Base-by-base conservation (phyloP, 805 yeast species). In the Candida ponderosae region DNA sequence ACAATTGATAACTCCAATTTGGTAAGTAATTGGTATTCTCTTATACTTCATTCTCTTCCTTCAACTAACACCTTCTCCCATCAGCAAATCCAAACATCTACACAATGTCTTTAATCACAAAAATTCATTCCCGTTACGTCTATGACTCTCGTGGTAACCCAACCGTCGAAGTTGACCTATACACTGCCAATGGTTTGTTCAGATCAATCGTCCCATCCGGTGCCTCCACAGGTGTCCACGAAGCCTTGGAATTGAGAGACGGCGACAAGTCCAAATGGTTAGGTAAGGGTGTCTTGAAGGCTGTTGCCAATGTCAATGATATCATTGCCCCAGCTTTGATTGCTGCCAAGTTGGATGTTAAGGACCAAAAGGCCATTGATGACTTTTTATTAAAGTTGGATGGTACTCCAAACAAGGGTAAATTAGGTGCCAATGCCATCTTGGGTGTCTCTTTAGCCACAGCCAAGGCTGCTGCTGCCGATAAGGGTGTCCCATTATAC, bases 81-180 rank as follows among this genome's bases (percentile, higher is more conserved):
- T n/a, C n/a, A 23, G 20, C n/a, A 26, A 34, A 34, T 26, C 39
- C 32, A 26, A 27, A 29, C 33, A 42, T 16, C 34, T 15, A 17
- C 39, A 53, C 47, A 64, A 86, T 86, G 95, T 82, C 96, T 56
- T 77, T 86, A 60, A 24, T 24, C 4, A 66, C 85, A 54, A 89
- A 90, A 71, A 72, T 89, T 57, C 80, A 74, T 69, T 85, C 97
- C 60, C 89, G 98, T 74, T 83, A 79, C 78, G 96, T 90, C 70
- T 90, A 93, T 82, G 98, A 90, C 75, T 90, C 97, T 59, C 87
- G 98, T 74, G 97, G 97, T 73, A 93, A 90, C 81, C 98, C 98
- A 74, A 90, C 98, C 56, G 98, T 93, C 57, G 97, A 93, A 80
- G 97, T 93, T 54, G 97, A 93, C 63, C 61, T 90, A 59, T 73